These are phyloP conservation scores for Neocatenulostroma microsporum DNA, from an alignment of 2,329 filamentous ascomycete genomes.

Conservation along the genomic window DNA sequence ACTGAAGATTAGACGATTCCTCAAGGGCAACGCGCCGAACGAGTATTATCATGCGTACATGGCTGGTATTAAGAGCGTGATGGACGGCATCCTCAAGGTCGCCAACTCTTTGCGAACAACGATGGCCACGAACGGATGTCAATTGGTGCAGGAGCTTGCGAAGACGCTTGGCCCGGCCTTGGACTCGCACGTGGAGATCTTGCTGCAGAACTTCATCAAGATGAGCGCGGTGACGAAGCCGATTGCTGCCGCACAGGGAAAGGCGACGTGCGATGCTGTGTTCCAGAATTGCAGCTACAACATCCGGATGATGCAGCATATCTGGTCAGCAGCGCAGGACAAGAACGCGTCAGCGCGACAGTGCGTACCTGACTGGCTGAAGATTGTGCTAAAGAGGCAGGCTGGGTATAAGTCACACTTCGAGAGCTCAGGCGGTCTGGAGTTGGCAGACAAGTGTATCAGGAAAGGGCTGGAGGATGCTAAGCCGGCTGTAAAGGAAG, in stretches of 20 bases:
- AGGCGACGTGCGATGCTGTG: slow-evolving; percentile 70
- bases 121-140: slow-evolving; percentile 77
- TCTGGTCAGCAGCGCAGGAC: slow-evolving; percentile 75
- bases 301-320: slow-evolving; percentile 72
- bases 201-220: slow-evolving; percentile 85
- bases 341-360: slow-evolving; percentile 85
- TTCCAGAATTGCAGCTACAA: slow-evolving; percentile 74
- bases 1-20: slow-evolving; percentile 65
- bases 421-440: slow-evolving; percentile 76
- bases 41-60: slow-evolving; percentile 69
- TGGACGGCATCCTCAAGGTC: slow-evolving; percentile 85
- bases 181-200: slow-evolving; percentile 81
- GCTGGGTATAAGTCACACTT: slow-evolving; percentile 69
- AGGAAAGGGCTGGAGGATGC: slow-evolving; percentile 82
- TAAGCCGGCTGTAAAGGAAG: slow-evolving; percentile 83
- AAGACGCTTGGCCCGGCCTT: slow-evolving; percentile 66
- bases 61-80: slow-evolving; percentile 59
- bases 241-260: slow-evolving; percentile 78
- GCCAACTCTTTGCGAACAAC: slow-evolving; percentile 80
- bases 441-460: slow-evolving; percentile 78
- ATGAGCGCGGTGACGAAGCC: slow-evolving; percentile 86
- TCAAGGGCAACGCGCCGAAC: slow-evolving; percentile 72
- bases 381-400: slow-evolving; percentile 71
- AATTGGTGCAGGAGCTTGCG: slow-evolving; percentile 76
- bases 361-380: slow-evolving; percentile 75